Percentiles rank a stretch among this genome's conserved stretches.
These are phyloP conservation scores for Exophiala sideris DNA, from an alignment of 2,329 filamentous ascomycete genomes.

Conservation along the genomic window DNA sequence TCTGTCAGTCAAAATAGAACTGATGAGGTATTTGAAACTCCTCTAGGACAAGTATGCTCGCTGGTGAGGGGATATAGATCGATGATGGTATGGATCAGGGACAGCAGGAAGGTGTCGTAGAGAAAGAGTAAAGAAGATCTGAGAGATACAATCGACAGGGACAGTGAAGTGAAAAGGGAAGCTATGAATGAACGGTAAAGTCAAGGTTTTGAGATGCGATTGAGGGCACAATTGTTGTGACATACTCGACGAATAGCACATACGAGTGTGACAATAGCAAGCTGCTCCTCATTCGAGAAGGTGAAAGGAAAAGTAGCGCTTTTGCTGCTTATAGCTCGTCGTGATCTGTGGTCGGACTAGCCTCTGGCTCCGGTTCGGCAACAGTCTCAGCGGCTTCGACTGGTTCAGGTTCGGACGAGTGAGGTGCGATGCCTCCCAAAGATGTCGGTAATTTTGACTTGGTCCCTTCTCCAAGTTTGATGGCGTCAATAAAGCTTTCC, in stretches of 20 bases:
- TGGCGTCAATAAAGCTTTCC: conserved; percentile 85
- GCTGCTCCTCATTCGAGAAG: neutral
- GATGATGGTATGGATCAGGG: too few species aligned
- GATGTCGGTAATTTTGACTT: conserved; percentile 71
- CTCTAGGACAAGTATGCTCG: too few species aligned
- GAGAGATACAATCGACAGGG: neutral
- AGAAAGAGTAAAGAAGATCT: neutral
- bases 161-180: neutral
- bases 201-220: too few species aligned
- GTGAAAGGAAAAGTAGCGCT: neutral
- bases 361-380: conserved; percentile 11
- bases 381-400: conserved; percentile 21
- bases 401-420: conserved; percentile 6
- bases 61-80: too few species aligned
- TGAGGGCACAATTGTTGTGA: too few species aligned
- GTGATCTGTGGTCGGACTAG: conserved; percentile 10
- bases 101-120: neutral
- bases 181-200: too few species aligned
- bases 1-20: too few species aligned
- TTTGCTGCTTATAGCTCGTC: conserved; percentile 18
- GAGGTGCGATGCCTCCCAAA: conserved; percentile 44
- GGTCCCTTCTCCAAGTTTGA: conserved; percentile 79
- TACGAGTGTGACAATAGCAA: too few species aligned
- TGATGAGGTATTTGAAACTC: too few species aligned
- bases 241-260: neutral